Conservation (phyloP, 2,329 filamentous ascomycete species). For the Geosmithia putterillii region DNA sequence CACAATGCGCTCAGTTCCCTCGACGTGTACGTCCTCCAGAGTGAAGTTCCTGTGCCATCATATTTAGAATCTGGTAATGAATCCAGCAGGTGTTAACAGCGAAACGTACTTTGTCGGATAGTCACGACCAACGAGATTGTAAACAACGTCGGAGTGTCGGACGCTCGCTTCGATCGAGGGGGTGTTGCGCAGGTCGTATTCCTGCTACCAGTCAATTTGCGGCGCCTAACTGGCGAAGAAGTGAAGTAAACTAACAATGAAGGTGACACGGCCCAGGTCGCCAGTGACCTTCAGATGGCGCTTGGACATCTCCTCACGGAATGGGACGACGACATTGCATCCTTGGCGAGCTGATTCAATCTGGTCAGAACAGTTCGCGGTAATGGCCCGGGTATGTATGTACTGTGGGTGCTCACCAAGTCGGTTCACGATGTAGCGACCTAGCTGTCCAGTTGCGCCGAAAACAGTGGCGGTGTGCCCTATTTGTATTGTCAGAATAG, state of each 20-base stretch:
- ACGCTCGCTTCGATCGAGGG: conserved; percentile 93
- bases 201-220: conserved; percentile 33
- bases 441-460: conserved; percentile 89
- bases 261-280: conserved; percentile 80
- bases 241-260: conserved; percentile 49
- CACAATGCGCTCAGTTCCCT: conserved; percentile 82
- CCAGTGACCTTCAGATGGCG: conserved; percentile 93
- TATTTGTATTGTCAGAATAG: conserved; percentile 24
- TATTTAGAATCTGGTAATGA: conserved; percentile 8
- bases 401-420: conserved; percentile 42
- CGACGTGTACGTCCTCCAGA: conserved; percentile 83
- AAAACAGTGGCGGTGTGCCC: conserved; percentile 97
- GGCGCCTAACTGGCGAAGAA: neutral
- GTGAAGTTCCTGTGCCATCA: conserved; percentile 79
- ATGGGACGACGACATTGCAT: conserved; percentile 89
- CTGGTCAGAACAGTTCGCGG: conserved; percentile 8
- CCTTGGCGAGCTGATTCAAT: conserved; percentile 61
- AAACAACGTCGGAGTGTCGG: conserved; percentile 92
- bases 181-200: conserved; percentile 92
- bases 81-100: neutral
- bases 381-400: neutral
- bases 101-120: conserved; percentile 79
- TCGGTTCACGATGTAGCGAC: conserved; percentile 94
- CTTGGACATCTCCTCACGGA: conserved; percentile 95
- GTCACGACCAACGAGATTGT: conserved; percentile 87